Base-by-base conservation (phyloP, 2,329 filamentous ascomycete species). In the Colletotrichum caudatum region DNA sequence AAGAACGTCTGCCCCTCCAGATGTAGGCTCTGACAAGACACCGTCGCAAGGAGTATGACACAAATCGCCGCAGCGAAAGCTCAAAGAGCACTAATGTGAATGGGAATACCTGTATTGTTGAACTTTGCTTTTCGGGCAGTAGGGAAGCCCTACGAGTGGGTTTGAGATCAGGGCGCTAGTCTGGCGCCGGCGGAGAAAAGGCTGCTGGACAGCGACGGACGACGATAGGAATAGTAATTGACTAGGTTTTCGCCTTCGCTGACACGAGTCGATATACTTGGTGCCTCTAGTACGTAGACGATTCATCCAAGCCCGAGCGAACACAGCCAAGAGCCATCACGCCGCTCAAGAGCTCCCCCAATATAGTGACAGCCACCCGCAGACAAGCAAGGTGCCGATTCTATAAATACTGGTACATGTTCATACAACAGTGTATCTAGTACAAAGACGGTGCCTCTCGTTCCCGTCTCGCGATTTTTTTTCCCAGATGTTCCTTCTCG, bases 321-420 rank as follows among this genome's bases (percentile, higher is more conserved):
- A 9, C 50, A 18, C 16, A 23, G 26, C 16, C 26, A 53, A 53
- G 14, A 29, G 23, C 53, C 53, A 20, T 37, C 33, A 9, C 33
- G 8, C 20, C 14, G 8, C 23, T 18, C 50, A 53, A 53, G 50
- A 53, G 26, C 41, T 48, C 18, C 9, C 26, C 29, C 2, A 11
- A 48, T 8, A 23, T 62, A 53, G 48, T 41, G 46, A 53, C 46
- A 63, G 39, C 51, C 46, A 39, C 46, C 59, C n/a, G 9, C 35
- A 37, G 33, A 33, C 33, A 53, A 53, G 35, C 48, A 41, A 20
- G 33, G 46, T 37, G 35, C 35, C 26, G 20, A 29, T 33, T 41
- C 37, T 53, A 63, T 26, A 41, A 51, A 63, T 63, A 63, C 60
- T 63, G 48, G 46, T 63, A 63, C 60, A 63, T 63, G 60, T 63